A percentile compares a stretch with the other conserved stretches of the same genome.
phyloP scores from a whole-genome alignment of 176 grass and related monocot genomes.

The Luzula sylvatica region DNA sequence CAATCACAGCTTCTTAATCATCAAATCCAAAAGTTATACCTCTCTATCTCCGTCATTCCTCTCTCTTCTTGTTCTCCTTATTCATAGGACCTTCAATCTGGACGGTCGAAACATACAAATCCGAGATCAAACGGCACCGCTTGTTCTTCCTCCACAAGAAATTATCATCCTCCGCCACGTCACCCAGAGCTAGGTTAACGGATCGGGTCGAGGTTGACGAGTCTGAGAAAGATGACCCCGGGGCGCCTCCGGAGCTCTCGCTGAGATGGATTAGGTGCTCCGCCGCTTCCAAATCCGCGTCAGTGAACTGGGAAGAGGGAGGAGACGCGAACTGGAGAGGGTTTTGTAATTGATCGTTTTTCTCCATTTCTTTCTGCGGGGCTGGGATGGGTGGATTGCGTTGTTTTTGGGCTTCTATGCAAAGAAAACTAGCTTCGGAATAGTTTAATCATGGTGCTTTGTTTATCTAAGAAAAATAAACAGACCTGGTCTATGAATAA shows the following conservation, averaged over 20 bases:
- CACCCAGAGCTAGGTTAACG: not conserved
- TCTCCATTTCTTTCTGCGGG: not conserved
- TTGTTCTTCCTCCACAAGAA: conserved; percentile 26
- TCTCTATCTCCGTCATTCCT: conserved; percentile 3
- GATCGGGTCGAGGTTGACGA: conserved; percentile 37
- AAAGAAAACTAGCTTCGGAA: not conserved
- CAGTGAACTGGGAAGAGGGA: conserved; percentile 18
- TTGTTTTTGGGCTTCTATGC: not conserved
- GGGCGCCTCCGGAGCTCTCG: conserved; percentile 17
- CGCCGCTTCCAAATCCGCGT: conserved; percentile 32
- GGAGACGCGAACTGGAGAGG: not conserved
- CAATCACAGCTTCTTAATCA: conserved; percentile 15
- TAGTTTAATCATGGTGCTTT: no score
- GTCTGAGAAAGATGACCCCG: not conserved
- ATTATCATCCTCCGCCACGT: conserved; percentile 20
- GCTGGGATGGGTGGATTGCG: conserved; percentile 17
- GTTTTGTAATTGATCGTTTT: conserved; percentile 4
- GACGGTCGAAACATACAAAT: conserved; percentile 36
- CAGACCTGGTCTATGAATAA: no score
- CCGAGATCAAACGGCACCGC: conserved; percentile 36
- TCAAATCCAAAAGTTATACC: not conserved
- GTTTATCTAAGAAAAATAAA: no score
- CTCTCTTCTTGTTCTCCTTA: not conserved
- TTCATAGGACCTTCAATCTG: conserved; percentile 12
- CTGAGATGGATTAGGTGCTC: conserved; percentile 31